A percentile compares a stretch with the other conserved stretches of the same genome.
Evolutionary conservation across 2,329 filamentous ascomycete species (phyloP).

Genomic region (Penicillium hordei): DNA sequence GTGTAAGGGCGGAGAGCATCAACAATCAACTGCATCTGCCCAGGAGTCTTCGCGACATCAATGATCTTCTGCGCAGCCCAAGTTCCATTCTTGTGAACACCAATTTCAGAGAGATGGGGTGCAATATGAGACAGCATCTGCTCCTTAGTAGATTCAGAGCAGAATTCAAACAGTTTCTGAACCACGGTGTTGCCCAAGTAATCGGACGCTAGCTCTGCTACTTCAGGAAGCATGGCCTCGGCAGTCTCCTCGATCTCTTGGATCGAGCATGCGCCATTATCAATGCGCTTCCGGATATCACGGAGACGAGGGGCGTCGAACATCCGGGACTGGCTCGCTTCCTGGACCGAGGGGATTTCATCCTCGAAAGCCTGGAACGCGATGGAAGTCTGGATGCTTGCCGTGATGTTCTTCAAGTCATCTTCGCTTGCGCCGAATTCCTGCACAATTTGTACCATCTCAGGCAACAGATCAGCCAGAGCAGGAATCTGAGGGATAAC

Average conservation of each 20-base stretch:
- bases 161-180: constrained; percentile 96
- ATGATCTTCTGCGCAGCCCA: constrained; percentile 99
- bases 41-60: constrained; percentile 82
- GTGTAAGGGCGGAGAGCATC: constrained; percentile 82
- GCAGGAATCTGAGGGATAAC: constrained; percentile 62
- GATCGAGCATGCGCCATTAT: constrained; percentile 84
- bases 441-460: constrained; percentile 81
- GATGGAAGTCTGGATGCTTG: constrained; percentile 74
- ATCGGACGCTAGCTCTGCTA: constrained; percentile 90
- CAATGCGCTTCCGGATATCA: constrained; percentile 95
- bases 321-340: constrained; percentile 82
- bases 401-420: constrained; percentile 70
- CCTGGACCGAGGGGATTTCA: constrained; percentile 85
- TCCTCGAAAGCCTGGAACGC: constrained; percentile 69
- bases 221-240: constrained; percentile 91
- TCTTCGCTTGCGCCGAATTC: constrained; percentile 84
- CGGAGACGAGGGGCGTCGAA: constrained; percentile 93
- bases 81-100: constrained; percentile 97
- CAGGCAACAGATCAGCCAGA: constrained; percentile 72
- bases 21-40: constrained; percentile 81
- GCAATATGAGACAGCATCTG: constrained; percentile 86
- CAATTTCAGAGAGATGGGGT: constrained; percentile 92
- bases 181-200: constrained; percentile 99
- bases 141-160: constrained; percentile 85
- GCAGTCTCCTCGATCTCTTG: constrained; percentile 91